Base-by-base conservation (phyloP, 108 stramenopile species). In the Fistulifera solaris region DNA sequence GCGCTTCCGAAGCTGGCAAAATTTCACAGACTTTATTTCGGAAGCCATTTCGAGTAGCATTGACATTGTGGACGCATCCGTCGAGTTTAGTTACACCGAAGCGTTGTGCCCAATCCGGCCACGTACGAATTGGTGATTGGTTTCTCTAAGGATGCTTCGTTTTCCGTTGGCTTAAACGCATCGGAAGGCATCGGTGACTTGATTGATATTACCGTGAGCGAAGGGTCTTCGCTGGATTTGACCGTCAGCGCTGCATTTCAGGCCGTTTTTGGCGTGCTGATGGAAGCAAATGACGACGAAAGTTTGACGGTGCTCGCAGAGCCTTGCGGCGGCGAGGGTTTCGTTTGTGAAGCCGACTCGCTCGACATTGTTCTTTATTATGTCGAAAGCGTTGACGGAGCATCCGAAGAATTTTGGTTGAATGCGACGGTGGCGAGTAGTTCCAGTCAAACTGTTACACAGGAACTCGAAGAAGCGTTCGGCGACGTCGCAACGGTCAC, bases 131-230 rank as follows among this genome's bases (percentile, higher is more conserved):
- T 35, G 31, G 8, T 35, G 3, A 58, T 69, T 4, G 47, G 25
- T 40, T 56, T 69, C 48, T 38, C 54, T 47, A 49, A 63, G 42
- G 40, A 23, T 0, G 42, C 48, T 38, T 38, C 47, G 25, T 14
- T 22, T 27, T 40, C 24, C n/a, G 48, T 64, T 21, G 51, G 48
- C 10, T 58, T 63, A 19, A 58, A 31, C 40, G 31, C 62, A 12
- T 13, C 62, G 26, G 45, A 57, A 18, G 26, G 24, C 19, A 48
- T 69, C 17, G 68, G 68, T 12, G 68, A 69, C 35, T 63, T 69
- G 16, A 27, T 58, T 23, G 47, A 42, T 23, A 21, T 69, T 24
- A 25, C 46, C 15, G 68, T 69, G 18, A 45, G 43, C 18, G 41
- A 63, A 8, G 31, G 31, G 8, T 35, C 31, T 3, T 35, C 31